Conservation (phyloP, 1,139 yeast genomes). For the Zygoascus hellenicus region DNA sequence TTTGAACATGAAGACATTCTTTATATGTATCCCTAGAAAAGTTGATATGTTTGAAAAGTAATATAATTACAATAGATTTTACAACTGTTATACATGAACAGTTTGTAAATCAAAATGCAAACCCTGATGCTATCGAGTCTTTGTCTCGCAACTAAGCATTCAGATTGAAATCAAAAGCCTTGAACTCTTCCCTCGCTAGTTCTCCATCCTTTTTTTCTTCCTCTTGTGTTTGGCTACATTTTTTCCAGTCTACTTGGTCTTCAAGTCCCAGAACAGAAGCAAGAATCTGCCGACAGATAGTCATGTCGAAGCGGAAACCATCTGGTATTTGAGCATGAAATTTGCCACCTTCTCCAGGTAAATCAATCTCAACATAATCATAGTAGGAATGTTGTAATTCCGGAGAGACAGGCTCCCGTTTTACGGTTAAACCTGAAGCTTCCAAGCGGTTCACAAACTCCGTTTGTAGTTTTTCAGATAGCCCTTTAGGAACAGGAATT, state of each 20-base stretch:
- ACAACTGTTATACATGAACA: no score
- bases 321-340: slow-evolving; percentile 17
- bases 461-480: slow-evolving; percentile 14
- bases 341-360: slow-evolving; percentile 14
- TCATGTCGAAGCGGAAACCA: slow-evolving; percentile 48
- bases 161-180: slow-evolving; percentile 1
- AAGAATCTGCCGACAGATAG: slow-evolving; percentile 72
- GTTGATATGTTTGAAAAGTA: no score
- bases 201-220: slow-evolving; percentile 55
- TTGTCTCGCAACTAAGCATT: no score
- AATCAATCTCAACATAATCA: slow-evolving; percentile 5
- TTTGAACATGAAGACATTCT: slow-evolving; percentile 7
- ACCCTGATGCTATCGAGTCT: no score
- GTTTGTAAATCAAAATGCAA: no score
- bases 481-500: slow-evolving; percentile 26
- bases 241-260: slow-evolving; percentile 62
- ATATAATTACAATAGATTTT: no score
- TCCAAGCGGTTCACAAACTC: slow-evolving; percentile 24
- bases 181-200: slow-evolving; percentile 1
- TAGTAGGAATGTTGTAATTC: not conserved
- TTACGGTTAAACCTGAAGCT: slow-evolving; percentile 13
- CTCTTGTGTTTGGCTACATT: slow-evolving; percentile 54
- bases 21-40: slow-evolving; percentile 6
- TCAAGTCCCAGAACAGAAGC: slow-evolving; percentile 52
- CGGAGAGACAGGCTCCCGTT: slow-evolving; percentile 7